Conservation (phyloP, 2,329 filamentous ascomycete species). For the Ophiostoma montium region DNA sequence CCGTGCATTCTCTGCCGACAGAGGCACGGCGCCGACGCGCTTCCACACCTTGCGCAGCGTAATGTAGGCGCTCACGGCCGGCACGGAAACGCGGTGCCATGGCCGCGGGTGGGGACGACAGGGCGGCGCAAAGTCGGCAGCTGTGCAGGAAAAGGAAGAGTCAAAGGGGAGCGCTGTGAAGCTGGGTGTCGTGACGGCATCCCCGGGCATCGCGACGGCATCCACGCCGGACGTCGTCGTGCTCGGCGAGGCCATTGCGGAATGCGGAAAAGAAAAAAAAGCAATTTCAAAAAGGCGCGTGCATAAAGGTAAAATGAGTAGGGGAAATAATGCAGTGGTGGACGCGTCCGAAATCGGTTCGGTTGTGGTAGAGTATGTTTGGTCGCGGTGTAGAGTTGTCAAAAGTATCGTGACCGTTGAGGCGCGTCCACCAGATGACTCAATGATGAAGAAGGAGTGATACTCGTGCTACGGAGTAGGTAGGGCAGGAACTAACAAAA, state of each 20-base stretch:
- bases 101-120: constrained; percentile 12
- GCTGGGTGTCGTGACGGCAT: not conserved
- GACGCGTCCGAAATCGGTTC: too few relatives aligned
- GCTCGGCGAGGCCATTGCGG: not conserved
- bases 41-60: constrained; percentile 20
- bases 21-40: constrained; percentile 15
- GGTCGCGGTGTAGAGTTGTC: too few relatives aligned
- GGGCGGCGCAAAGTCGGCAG: constrained; percentile 14
- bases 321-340: too few relatives aligned
- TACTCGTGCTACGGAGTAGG: too few relatives aligned
- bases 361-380: too few relatives aligned
- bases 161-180: not conserved
- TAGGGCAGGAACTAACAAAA: not conserved
- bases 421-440: too few relatives aligned
- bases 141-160: constrained; percentile 11
- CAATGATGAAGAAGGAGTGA: too few relatives aligned
- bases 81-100: constrained; percentile 21
- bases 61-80: constrained; percentile 8
- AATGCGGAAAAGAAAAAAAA: not conserved
- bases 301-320: not conserved
- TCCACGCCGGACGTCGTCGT: not conserved
- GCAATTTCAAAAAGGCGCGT: not conserved
- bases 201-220: not conserved
- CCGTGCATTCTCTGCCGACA: not conserved
- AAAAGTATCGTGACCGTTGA: too few relatives aligned